Evolutionary conservation across 164 flowering plant species (phyloP), one percentile per base, ranked within the genome.

Genomic region (Protea cynaroides): DNA sequence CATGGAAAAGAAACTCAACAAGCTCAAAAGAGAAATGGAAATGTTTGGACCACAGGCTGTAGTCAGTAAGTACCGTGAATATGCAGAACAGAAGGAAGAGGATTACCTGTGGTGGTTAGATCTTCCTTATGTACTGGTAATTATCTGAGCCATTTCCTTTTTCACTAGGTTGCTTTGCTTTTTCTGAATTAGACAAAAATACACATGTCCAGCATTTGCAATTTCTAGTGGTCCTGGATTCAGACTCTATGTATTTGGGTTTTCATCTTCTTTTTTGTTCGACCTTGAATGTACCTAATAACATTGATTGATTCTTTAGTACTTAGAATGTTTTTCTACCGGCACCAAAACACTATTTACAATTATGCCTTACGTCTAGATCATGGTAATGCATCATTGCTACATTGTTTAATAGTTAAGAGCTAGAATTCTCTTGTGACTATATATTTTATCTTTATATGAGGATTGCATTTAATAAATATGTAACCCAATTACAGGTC

Each of bases 101-200:
- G 98, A 93, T 75, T 87, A 82, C 72, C 71, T 90, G 1, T 93
- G 98, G 98, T 93, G 97, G 97, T 80, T 93, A 53, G 97, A 93
- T 86, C 90, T 93, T 71, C 95, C 89, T 3, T 77, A 56, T 78
- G 77, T 90, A 49, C 79, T 92, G 86, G 96, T 90, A 72, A 59
- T 69, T 62, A 46, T 65, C 17, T 29, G n/a, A 13, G 0, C 52
- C 47, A 37, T 49, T 10, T 56, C 29, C 55, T 65, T 58, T 29
- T 58, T 56, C 37, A 44, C 13, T 52, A 19, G 25, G 36, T 13
- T 25, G 51, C n/a, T 13, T 36, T 15, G 21, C 9, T 22, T 46
- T 15, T 8, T 21, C 10, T 4, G 7, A 8, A 19, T 40, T 6
- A 40, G 46, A 40, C 4, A 40, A 40, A 12, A 8, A n/a, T n/a